Evolutionary conservation across 331 rosid species (phyloP).

Genomic region (Cydonia oblonga): DNA sequence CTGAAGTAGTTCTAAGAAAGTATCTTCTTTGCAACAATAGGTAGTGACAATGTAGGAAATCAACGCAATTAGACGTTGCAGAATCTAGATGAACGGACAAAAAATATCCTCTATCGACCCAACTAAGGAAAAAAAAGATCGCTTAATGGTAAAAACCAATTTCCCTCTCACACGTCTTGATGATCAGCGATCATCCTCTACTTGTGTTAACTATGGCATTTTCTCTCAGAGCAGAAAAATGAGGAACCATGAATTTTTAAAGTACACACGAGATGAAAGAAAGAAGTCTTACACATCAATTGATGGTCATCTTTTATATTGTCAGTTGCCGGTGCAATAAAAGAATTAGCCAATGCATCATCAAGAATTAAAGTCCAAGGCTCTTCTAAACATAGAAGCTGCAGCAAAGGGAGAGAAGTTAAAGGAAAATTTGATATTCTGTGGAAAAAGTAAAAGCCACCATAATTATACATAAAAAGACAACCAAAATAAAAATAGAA

Average conservation of each 20-base stretch:
- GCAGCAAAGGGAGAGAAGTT: constrained; percentile 12
- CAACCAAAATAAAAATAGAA: no score
- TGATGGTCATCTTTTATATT: constrained; percentile 72
- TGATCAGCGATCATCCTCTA: neutral
- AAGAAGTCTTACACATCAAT: constrained; percentile 51
- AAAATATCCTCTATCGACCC: neutral
- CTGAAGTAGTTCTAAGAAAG: neutral
- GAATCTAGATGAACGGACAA: neutral
- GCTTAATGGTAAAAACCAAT: neutral
- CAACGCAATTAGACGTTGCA: neutral
- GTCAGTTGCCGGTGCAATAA: constrained; percentile 77
- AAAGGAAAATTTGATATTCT: neutral
- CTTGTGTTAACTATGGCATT: neutral
- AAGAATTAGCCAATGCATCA: constrained; percentile 87
- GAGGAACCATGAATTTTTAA: neutral
- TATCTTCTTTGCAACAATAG: neutral
- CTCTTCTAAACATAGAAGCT: constrained; percentile 72
- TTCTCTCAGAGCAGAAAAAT: neutral
- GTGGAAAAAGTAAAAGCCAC: neutral
- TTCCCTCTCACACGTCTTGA: neutral
- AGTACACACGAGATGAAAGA: neutral
- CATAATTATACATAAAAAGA: neutral
- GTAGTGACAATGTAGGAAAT: neutral
- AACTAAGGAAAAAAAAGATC: neutral
- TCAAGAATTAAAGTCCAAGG: constrained; percentile 87